Evolutionary conservation across 148 eudicot species (phyloP).

Genomic region (Rheum nobile): DNA sequence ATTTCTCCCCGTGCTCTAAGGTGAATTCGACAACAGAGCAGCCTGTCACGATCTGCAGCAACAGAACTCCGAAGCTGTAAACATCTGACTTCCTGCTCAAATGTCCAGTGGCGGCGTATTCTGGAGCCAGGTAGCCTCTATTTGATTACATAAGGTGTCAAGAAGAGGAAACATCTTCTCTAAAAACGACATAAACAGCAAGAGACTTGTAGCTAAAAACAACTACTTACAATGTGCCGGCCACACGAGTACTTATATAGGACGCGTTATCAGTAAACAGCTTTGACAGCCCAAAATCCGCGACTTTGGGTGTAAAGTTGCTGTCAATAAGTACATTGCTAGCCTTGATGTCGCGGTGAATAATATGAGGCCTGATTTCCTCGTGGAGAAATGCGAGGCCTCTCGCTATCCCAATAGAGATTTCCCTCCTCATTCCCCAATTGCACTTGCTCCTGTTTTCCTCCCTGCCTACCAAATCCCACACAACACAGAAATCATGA

Average conservation of each 20-base stretch:
- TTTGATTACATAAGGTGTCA: neutral
- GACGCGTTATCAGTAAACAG: slow-evolving; percentile 29
- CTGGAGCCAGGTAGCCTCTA: slow-evolving; percentile 98
- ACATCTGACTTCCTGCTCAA: slow-evolving; percentile 79
- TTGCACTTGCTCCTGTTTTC: slow-evolving; percentile 28
- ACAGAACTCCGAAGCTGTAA: slow-evolving; percentile 82
- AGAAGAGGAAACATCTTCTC: neutral
- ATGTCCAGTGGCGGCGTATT: slow-evolving; percentile 72
- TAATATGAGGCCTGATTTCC: slow-evolving; percentile 35
- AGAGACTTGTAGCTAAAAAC: neutral
- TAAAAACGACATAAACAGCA: neutral
- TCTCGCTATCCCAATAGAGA: slow-evolving; percentile 35
- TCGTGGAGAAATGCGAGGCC: slow-evolving; percentile 58
- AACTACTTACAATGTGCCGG: slow-evolving; percentile 58
- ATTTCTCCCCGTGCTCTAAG: slow-evolving; percentile 36
- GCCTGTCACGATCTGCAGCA: slow-evolving; percentile 44
- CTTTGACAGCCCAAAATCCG: slow-evolving; percentile 56
- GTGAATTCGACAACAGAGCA: slow-evolving; percentile 35
- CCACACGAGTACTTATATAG: slow-evolving; percentile 57
- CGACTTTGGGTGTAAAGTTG: slow-evolving; percentile 42
- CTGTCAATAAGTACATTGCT: slow-evolving; percentile 48
- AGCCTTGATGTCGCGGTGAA: slow-evolving; percentile 56
- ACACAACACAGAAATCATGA: neutral
- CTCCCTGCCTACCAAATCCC: slow-evolving; percentile 17
- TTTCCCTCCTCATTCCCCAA: slow-evolving; percentile 31